Percentiles rank a stretch among this genome's conserved stretches.
phyloP scores from a whole-genome alignment of 768 basidiomycete species.

The Panaeolus papilionaceus region DNA sequence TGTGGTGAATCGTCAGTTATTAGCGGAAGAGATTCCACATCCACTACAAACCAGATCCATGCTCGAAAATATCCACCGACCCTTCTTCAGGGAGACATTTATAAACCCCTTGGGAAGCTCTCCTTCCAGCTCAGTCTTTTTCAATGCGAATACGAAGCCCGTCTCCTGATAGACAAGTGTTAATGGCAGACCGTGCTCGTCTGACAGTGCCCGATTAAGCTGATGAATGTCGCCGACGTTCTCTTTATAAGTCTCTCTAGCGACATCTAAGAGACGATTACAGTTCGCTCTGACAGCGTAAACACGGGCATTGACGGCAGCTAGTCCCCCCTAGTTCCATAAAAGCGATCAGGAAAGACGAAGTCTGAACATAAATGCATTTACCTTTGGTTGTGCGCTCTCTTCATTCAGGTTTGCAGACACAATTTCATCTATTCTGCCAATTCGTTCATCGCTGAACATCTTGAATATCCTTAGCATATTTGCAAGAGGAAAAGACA shows the following conservation, averaged over 20 bases:
- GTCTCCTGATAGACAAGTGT: slow-evolving; percentile 72
- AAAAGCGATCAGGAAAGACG: not conserved
- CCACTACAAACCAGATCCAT: slow-evolving; percentile 74
- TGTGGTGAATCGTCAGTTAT: slow-evolving; percentile 32
- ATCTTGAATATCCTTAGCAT: slow-evolving; percentile 48
- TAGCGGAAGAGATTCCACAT: not conserved
- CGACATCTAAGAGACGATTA: slow-evolving; percentile 90
- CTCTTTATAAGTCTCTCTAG: slow-evolving; percentile 93
- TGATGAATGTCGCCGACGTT: slow-evolving; percentile 88
- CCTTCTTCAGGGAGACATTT: slow-evolving; percentile 69
- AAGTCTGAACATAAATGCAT: not conserved
- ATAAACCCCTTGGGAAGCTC: slow-evolving; percentile 76
- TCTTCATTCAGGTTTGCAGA: slow-evolving; percentile 77
- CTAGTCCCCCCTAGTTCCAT: slow-evolving; percentile 64
- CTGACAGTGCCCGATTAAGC: slow-evolving; percentile 61
- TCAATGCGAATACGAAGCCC: slow-evolving; percentile 76
- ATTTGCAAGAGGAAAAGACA: not conserved
- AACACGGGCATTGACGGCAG: slow-evolving; percentile 78
- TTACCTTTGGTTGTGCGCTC: slow-evolving; percentile 62
- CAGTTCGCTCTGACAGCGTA: slow-evolving; percentile 90
- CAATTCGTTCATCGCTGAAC: slow-evolving; percentile 76
- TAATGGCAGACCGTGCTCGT: slow-evolving; percentile 70
- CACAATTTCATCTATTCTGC: slow-evolving; percentile 64
- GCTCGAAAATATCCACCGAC: slow-evolving; percentile 77
- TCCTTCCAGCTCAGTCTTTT: slow-evolving; percentile 68